Evolutionary conservation across 2,329 filamentous ascomycete species (phyloP), one percentile per base, ranked within the genome.

Genomic region (Exophiala oligosperma): DNA sequence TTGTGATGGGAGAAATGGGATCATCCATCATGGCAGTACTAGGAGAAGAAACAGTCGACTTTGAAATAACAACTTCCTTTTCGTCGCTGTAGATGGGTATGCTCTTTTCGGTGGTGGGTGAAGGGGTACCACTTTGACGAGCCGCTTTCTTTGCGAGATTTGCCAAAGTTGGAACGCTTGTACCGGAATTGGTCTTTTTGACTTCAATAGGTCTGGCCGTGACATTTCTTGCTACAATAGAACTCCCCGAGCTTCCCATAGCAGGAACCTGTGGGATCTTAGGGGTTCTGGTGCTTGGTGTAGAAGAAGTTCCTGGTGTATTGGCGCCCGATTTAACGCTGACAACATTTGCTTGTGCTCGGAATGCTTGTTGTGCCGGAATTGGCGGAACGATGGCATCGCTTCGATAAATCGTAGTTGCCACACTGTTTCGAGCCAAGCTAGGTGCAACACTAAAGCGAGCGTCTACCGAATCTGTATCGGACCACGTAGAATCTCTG

Each of bases 331-430:
- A 89, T 74, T 91, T 94, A 64, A 99, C 92, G 68, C 91, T 96
- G 71, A 99, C 92, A 70, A 97, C 88, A 37, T 91, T 92, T 8
- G 94, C 91, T 75, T 94, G 95, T 64, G 89, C 90, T 60, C 92
- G 86, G 71, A 93, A 89, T 58, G 91, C 89, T 52, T 92, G 94
- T 69, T 94, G 91, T 0, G 92, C 91, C 0, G 92, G 88, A 56
- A 88, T 77, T 1, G 79, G 89, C 71, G 81, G 92, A 66, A 96
- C 85, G 52, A 96, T 86, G 14, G 91, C 92, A 69, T 95, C 91
- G 77, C 92, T 93, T 65, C 91, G 90, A 71, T 97, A 97, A 53
- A 96, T 91, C 21, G 93, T 97, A 1, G 92, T 96, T 2, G 92
- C 92, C 63, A 97, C 89, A 70, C 90, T 92, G 49, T 74, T 76